Conservation (phyloP, 495 filamentous ascomycete species). For the Entonaema liquescens region DNA sequence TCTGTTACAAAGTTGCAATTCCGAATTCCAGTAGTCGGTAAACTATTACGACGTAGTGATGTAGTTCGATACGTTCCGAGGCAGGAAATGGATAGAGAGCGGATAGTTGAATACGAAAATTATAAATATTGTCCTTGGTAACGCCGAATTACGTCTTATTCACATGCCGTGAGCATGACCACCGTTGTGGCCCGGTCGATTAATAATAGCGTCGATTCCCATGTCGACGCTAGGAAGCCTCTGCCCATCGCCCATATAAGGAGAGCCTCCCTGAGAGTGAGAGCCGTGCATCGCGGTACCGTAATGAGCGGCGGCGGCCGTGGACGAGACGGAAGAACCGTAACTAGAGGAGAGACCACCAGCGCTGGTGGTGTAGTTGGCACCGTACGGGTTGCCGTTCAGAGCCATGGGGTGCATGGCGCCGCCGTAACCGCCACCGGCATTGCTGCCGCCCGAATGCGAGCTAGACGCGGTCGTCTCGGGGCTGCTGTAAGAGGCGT, state of each 20-base stretch:
- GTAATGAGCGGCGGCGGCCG: conserved; percentile 45
- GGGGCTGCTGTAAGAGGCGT: conserved; percentile 58
- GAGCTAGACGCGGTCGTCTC: conserved; percentile 53
- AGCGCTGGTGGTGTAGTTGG: conserved; percentile 40
- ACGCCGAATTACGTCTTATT: not conserved
- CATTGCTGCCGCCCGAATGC: conserved; percentile 46
- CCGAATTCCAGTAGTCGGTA: not conserved
- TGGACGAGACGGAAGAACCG: conserved; percentile 45
- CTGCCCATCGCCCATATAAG: conserved; percentile 56
- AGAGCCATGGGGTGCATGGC: conserved; percentile 45
- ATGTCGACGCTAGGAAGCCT: conserved; percentile 64
- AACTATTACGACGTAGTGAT: not conserved
- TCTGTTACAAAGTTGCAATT: not conserved
- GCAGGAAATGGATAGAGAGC: conserved; percentile 9
- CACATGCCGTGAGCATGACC: conserved; percentile 33
- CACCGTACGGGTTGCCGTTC: conserved; percentile 36
- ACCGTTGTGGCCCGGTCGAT: conserved; percentile 49
- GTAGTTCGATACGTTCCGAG: not conserved
- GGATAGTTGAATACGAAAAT: conserved; percentile 1
- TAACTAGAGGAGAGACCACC: conserved; percentile 46
- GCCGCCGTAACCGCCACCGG: conserved; percentile 37
- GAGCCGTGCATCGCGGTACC: conserved; percentile 55
- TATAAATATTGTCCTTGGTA: not conserved
- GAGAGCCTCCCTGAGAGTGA: conserved; percentile 53
- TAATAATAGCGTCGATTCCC: conserved; percentile 65